These are phyloP conservation scores for Meyerozyma elateridarum DNA, from an alignment of 1,139 yeast species.

Conservation along the genomic window DNA sequence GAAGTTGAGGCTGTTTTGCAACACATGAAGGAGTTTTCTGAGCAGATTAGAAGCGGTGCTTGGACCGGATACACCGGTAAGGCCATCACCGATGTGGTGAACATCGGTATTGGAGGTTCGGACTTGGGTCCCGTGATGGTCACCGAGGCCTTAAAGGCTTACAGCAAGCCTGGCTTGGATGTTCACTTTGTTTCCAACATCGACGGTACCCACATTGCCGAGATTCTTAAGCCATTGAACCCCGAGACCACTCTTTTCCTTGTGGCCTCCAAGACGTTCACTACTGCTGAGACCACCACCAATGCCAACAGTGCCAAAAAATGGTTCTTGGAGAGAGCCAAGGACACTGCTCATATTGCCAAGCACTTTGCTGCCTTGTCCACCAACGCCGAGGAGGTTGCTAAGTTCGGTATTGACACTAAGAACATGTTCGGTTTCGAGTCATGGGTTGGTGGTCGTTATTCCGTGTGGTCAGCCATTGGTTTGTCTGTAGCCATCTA, in stretches of 20 bases:
- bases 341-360: conserved; percentile 70
- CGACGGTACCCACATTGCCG: conserved; percentile 97
- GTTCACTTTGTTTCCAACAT: conserved; percentile 96
- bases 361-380: conserved; percentile 97
- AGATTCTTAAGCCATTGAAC: conserved; percentile 68
- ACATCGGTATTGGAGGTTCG: conserved; percentile 98
- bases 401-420: conserved; percentile 93
- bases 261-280: conserved; percentile 96
- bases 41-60: conserved; percentile 80
- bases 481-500: conserved; percentile 93
- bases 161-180: conserved; percentile 67
- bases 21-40: conserved; percentile 95
- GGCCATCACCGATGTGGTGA: conserved; percentile 86
- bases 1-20: conserved; percentile 87
- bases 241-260: conserved; percentile 93
- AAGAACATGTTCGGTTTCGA: conserved; percentile 98
- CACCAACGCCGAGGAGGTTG: conserved; percentile 86
- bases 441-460: conserved; percentile 99
- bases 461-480: conserved; percentile 98
- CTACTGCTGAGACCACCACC: conserved; percentile 96
- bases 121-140: conserved; percentile 99
- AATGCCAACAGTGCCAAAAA: conserved; percentile 92
- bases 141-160: conserved; percentile 92
- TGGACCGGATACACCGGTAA: conserved; percentile 98
- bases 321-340: conserved; percentile 81